phyloP scores from a whole-genome alignment of 2,329 filamentous ascomycete species.

The Rutstroemia sp. region DNA sequence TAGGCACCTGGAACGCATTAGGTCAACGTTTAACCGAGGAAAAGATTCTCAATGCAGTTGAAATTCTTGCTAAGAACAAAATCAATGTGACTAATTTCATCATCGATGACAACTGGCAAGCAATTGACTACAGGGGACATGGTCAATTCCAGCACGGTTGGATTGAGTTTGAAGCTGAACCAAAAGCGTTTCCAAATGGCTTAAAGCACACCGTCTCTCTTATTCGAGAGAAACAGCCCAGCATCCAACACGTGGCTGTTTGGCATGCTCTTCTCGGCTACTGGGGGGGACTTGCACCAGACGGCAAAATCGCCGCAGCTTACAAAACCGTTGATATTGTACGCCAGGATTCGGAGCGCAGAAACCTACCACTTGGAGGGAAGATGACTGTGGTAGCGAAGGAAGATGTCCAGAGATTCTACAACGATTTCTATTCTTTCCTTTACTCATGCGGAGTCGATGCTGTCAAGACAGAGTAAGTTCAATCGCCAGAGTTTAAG shows the following conservation, averaged over 20 bases:
- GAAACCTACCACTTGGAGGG: conserved; percentile 46
- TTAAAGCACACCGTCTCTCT: conserved; percentile 62
- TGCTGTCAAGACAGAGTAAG: conserved; percentile 75
- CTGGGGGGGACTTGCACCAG: conserved; percentile 80
- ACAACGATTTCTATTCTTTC: conserved; percentile 87
- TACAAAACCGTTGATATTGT: conserved; percentile 68
- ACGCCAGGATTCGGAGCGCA: conserved; percentile 39
- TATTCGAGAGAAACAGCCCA: conserved; percentile 62
- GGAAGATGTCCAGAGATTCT: conserved; percentile 69
- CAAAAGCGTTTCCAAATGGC: conserved; percentile 69
- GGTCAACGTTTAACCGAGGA: conserved; percentile 76
- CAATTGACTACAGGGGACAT: conserved; percentile 48
- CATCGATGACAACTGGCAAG: conserved; percentile 97
- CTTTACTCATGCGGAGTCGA: conserved; percentile 68
- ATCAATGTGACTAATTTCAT: conserved; percentile 82
- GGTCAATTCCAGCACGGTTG: conserved; percentile 56
- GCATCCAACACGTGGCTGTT: conserved; percentile 77
- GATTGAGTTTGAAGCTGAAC: conserved; percentile 81
- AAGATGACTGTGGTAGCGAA: conserved; percentile 67
- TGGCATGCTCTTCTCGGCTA: conserved; percentile 89
- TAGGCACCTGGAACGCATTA: conserved; percentile 85
- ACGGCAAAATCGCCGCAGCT: conserved; percentile 63
- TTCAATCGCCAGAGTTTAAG: background rate
- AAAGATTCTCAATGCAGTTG: conserved; percentile 69
- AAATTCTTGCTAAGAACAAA: conserved; percentile 59